phyloP scores from a whole-genome alignment of 2,329 filamentous ascomycete species.

The Apiospora kogelbergensis region DNA sequence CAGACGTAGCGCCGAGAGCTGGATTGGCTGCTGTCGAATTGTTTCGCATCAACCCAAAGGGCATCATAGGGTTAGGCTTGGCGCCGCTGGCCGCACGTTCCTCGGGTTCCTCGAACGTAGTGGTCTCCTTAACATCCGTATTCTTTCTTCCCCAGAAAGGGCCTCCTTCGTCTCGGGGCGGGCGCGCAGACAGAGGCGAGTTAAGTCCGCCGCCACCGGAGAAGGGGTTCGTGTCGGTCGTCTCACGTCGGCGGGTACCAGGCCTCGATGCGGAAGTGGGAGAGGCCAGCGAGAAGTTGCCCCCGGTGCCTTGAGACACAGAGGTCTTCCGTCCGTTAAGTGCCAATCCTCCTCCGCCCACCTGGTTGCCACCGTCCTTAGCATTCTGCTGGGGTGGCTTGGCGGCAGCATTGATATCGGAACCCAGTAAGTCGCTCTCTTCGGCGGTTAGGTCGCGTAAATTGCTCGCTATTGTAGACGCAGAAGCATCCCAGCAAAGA shows the following conservation, averaged over 20 bases:
- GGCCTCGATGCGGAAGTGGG: conserved; percentile 72
- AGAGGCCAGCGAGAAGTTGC: conserved; percentile 67
- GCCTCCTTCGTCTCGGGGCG: conserved; percentile 59
- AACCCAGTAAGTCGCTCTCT: conserved; percentile 74
- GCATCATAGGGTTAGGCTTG: conserved; percentile 27
- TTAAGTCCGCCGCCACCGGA: conserved; percentile 47
- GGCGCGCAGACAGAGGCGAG: conserved; percentile 63
- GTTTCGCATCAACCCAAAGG: conserved; percentile 51
- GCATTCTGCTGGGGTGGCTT: conserved; percentile 66
- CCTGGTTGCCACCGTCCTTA: conserved; percentile 57
- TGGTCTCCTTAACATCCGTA: conserved; percentile 51
- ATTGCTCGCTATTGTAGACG: conserved; percentile 68
- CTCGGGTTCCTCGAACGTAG: conserved; percentile 51
- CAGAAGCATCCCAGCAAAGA: conserved; percentile 82
- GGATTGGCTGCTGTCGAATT: conserved; percentile 50
- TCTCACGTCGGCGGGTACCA: conserved; percentile 79
- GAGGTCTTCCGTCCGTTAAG: conserved; percentile 78
- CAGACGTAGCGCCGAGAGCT: conserved; percentile 43
- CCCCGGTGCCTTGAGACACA: conserved; percentile 61
- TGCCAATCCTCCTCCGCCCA: conserved; percentile 39
- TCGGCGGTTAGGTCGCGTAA: conserved; percentile 67
- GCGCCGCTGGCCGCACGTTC: conserved; percentile 36
- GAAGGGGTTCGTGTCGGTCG: conserved; percentile 67
- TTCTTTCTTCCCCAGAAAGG: conserved; percentile 58
- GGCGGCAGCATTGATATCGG: conserved; percentile 89